Evolutionary conservation across 108 stramenopile genomes (phyloP), one percentile per base, ranked within the genome.

Genomic region (Aurantiochytrium sp.): DNA sequence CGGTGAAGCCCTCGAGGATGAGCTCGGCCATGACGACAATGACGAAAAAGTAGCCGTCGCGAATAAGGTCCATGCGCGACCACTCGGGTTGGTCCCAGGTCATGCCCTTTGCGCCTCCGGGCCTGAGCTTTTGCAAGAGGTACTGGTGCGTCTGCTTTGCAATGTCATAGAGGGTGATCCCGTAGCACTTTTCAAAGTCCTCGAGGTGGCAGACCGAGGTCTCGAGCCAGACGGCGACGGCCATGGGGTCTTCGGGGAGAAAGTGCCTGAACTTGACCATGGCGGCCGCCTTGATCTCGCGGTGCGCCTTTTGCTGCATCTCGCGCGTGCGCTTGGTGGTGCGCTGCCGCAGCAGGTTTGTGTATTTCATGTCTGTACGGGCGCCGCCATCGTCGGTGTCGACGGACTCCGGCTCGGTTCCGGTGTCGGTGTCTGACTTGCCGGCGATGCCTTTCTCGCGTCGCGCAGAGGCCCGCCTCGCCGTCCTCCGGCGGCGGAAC

Each of bases 21-120:
- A 81, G 73, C 73, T 81, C 73, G 39, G 73, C 73, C 73, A 81
- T 81, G 42, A 81, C 73, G 19, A 81, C 73, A 17, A 81, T 48
- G 73, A 81, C 73, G 73, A 81, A 81, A 3, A 81, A 81, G 73
- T 81, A 81, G 3, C 73, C 73, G 32, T 81, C 73, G 21, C 45
- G 73, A 19, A 81, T 27, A 24, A 81, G 73, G n/a, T 12, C n/a
- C 39, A 81, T 48, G 3, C 45, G 39, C 1, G 42, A 48, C 73
- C 73, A 81, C 42, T 81, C 73, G 42, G 73, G 73, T 24, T 39
- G 36, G 15, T 81, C 73, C 73, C 73, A 81, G 1, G 42, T 22
- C 73, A 81, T 81, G 27, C 73, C 45, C 73, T 81, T 81, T 0
- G 73, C 45, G 73, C 73, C 73, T 6, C 45, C 73, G 42, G 73